Conservation (phyloP, 768 basidiomycete species). For the Boletus rex-veris region DNA sequence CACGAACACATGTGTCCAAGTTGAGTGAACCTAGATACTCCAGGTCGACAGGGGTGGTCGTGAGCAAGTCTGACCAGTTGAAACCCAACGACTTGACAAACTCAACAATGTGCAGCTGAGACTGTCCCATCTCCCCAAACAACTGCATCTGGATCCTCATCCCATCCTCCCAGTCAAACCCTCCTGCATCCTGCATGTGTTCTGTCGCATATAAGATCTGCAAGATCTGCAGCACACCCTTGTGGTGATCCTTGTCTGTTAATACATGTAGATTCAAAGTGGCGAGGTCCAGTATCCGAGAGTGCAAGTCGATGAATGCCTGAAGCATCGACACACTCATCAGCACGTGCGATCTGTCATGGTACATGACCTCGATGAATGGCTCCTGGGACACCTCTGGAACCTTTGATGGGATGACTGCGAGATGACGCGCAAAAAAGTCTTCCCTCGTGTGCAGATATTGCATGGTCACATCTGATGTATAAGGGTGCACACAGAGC, state of each 20-base stretch:
- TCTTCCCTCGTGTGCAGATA: too few species aligned
- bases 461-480: too few species aligned
- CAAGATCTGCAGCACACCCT: conserved; percentile 69
- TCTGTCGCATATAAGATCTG: conserved; percentile 78
- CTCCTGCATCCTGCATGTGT: conserved; percentile 40
- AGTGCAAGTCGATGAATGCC: conserved; percentile 78
- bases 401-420: conserved; percentile 63
- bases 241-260: conserved; percentile 72
- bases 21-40: conserved; percentile 65
- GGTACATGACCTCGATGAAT: conserved; percentile 57
- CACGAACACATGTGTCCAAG: conserved; percentile 64
- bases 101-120: conserved; percentile 82
- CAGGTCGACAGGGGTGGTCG: conserved; percentile 53
- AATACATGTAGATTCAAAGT: conserved; percentile 88
- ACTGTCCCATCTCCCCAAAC: conserved; percentile 75
- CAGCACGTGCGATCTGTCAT: conserved; percentile 63
- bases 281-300: conserved; percentile 79
- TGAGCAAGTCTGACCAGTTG: conserved; percentile 79
- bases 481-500: too few species aligned
- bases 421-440: conserved; percentile 86
- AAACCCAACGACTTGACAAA: conserved; percentile 83
- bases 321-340: conserved; percentile 67
- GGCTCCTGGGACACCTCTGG: conserved; percentile 50
- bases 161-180: conserved; percentile 39
- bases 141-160: conserved; percentile 40